Conservation (phyloP, 2,329 filamentous ascomycete species). For the Nannizziopsis barbatae region DNA sequence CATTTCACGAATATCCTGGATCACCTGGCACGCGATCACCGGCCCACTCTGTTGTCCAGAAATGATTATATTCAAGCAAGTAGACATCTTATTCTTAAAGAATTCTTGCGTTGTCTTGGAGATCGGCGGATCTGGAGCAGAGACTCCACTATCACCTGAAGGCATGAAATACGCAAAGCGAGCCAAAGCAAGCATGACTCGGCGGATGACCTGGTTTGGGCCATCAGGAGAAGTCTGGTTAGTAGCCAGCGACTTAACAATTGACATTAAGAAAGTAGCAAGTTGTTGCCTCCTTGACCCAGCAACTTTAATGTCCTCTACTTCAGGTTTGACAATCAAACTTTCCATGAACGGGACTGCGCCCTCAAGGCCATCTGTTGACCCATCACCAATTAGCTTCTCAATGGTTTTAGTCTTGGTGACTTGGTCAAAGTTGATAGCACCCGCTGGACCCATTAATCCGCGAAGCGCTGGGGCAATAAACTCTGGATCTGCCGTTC, state of each 20-base stretch:
- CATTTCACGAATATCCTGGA: constrained; percentile 32
- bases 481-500: constrained; percentile 49
- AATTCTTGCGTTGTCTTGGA: constrained; percentile 39
- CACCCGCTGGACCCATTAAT: constrained; percentile 59
- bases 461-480: constrained; percentile 52
- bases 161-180: constrained; percentile 42
- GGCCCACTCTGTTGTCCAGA: constrained; percentile 29
- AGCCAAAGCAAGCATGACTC: constrained; percentile 37
- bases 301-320: constrained; percentile 36
- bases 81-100: constrained; percentile 46
- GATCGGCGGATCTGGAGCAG: constrained; percentile 35
- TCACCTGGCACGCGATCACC: constrained; percentile 31
- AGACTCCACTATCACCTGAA: constrained; percentile 18
- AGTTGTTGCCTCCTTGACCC: constrained; percentile 39
- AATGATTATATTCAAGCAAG: constrained; percentile 44
- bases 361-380: constrained; percentile 38
- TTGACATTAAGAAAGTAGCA: constrained; percentile 43
- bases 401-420: constrained; percentile 81
- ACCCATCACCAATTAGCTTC: constrained; percentile 53
- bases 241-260: constrained; percentile 34
- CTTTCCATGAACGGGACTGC: constrained; percentile 45
- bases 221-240: constrained; percentile 25
- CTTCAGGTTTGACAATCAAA: constrained; percentile 38
- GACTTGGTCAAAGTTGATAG: constrained; percentile 70
- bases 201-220: constrained; percentile 34